These are phyloP conservation scores for Spencermartinsiella ligniputridi DNA, from an alignment of 1,139 yeast species.

Conservation along the genomic window DNA sequence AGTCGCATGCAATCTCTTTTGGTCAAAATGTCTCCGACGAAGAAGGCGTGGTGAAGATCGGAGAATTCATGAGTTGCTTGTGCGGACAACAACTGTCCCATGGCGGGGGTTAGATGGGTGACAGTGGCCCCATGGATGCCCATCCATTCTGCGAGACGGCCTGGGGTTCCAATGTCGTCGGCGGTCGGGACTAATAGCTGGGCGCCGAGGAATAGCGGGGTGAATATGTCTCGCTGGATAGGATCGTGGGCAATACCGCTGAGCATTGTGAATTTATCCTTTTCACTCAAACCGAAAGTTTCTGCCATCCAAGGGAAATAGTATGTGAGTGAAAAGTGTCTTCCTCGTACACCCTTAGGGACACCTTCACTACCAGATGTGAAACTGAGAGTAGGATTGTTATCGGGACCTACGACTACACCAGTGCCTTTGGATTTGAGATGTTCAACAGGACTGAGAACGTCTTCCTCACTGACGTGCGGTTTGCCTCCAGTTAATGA, in stretches of 20 bases:
- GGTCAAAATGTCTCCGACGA: conserved; percentile 95
- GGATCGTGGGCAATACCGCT: conserved; percentile 99
- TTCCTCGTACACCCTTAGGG: conserved; percentile 97
- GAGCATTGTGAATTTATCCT: conserved; percentile 92
- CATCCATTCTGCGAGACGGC: conserved; percentile 97
- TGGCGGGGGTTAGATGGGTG: conserved; percentile 97
- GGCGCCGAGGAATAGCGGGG: conserved; percentile 95
- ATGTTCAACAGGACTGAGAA: conserved; percentile 45
- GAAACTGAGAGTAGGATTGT: conserved; percentile 92
- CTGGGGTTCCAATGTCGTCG: conserved; percentile 98
- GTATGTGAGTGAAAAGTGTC: conserved; percentile 94
- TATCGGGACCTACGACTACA: conserved; percentile 95
- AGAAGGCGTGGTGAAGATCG: conserved; percentile 88
- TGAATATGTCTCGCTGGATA: conserved; percentile 97
- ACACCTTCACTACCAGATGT: conserved; percentile 99
- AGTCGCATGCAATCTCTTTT: conserved; percentile 93
- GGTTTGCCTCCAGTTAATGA: conserved; percentile 55
- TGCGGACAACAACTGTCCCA: conserved; percentile 96
- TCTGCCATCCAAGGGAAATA: conserved; percentile 98
- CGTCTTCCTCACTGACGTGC: conserved; percentile 40
- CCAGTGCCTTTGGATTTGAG: conserved; percentile 63
- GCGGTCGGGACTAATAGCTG: conserved; percentile 87
- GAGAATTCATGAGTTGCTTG: conserved; percentile 93
- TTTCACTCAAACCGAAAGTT: conserved; percentile 67
- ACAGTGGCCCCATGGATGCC: conserved; percentile 85